Conservation (phyloP, 2,329 filamentous ascomycete species). For the Bipolaris victoriae region DNA sequence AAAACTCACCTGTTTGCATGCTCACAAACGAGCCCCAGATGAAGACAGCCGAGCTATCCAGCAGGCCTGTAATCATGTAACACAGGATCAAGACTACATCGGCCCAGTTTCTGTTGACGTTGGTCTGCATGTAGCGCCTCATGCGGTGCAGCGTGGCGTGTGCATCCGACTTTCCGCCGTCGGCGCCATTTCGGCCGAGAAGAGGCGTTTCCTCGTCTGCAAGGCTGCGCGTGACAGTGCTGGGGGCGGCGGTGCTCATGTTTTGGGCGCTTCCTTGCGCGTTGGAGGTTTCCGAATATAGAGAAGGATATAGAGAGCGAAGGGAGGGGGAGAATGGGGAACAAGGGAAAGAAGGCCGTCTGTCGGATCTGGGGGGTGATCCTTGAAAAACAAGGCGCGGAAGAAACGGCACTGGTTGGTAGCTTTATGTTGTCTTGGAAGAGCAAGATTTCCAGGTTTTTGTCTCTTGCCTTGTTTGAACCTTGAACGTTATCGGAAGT, state of each 20-base stretch:
- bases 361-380: constrained; percentile 5
- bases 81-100: constrained; percentile 73
- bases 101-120: constrained; percentile 67
- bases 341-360: not conserved
- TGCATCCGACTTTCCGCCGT: constrained; percentile 30
- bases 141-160: constrained; percentile 18
- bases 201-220: constrained; percentile 44
- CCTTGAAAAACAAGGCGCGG: constrained; percentile 6
- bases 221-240: constrained; percentile 16
- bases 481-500: not conserved
- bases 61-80: constrained; percentile 77
- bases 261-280: constrained; percentile 6
- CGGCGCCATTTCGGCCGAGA: constrained; percentile 29
- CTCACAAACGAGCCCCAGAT: constrained; percentile 82
- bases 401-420: constrained; percentile 14
- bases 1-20: constrained; percentile 75
- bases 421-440: constrained; percentile 13
- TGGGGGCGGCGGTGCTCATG: constrained; percentile 23
- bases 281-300: too few species aligned
- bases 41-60: constrained; percentile 77
- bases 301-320: too few species aligned
- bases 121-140: constrained; percentile 47
- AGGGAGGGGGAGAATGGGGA: not conserved
- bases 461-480: not conserved
- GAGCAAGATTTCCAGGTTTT: not conserved